Percentiles rank a stretch among this genome's conserved stretches.
phyloP scores from a whole-genome alignment of 2,329 filamentous ascomycete genomes.

The Drechslerella dactyloides region DNA sequence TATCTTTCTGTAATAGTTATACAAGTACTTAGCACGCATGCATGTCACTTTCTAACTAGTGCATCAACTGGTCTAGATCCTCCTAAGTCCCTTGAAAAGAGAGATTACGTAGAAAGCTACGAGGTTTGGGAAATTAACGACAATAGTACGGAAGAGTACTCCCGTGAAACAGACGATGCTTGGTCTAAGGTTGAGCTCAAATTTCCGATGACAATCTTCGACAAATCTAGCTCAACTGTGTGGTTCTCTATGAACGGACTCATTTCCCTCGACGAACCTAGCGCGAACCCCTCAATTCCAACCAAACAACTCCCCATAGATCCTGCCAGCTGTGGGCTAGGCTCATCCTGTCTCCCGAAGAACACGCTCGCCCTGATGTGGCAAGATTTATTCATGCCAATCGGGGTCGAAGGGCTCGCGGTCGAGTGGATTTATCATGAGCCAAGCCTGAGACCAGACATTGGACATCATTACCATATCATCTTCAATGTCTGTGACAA shows the following conservation, averaged over 20 bases:
- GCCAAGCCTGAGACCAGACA: not conserved
- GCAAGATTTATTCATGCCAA: constrained; percentile 11
- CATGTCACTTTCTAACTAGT: too few species aligned
- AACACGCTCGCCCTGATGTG: constrained; percentile 13
- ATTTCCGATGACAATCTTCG: constrained; percentile 10
- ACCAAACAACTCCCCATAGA: constrained; percentile 6
- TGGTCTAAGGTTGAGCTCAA: constrained; percentile 2
- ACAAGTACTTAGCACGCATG: too few species aligned
- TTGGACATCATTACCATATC: constrained; percentile 13
- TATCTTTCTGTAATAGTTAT: too few species aligned
- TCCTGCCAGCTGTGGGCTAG: not conserved
- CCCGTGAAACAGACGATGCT: constrained; percentile 5
- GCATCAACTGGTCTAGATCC: not conserved
- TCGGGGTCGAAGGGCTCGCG: not conserved
- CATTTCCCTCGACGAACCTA: constrained; percentile 9
- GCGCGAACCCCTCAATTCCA: not conserved
- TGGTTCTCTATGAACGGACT: constrained; percentile 17
- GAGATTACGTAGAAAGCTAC: not conserved
- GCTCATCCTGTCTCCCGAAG: not conserved
- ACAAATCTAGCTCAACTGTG: constrained; percentile 1
- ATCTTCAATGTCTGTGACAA: constrained; percentile 6
- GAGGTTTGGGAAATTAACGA: not conserved
- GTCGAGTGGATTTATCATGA: constrained; percentile 8
- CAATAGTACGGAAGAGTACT: not conserved
- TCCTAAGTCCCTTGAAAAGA: not conserved